Evolutionary conservation across 1,284 basidiomycete species (phyloP), one percentile per base, ranked within the genome.

Genomic region (Microbotryum scabiosae): DNA sequence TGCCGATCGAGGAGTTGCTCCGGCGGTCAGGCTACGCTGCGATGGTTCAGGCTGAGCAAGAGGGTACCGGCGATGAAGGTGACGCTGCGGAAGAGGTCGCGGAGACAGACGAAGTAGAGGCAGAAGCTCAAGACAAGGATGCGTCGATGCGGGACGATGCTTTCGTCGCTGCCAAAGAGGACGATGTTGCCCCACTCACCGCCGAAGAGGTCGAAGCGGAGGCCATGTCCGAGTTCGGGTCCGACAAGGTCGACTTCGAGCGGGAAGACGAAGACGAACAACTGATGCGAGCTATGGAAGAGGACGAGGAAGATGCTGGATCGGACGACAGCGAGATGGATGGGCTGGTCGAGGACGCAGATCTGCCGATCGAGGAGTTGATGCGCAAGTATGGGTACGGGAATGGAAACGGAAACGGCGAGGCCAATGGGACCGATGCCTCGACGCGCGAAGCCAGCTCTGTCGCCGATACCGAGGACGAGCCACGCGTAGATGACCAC

Each of bases 321-420:
- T 72, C 71, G 32, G 73, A 73, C 48, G 77, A 78, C 56, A 76
- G 76, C 47, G 79, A 80, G 67, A 76, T 81, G 64, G 79, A 77
- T 47, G 80, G 78, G 0, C 72, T 81, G 0, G 69, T 75, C 20
- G 76, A 76, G 4, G 80, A 81, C 67, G 79, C 79, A 23, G 75
- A 81, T 60, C 50, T 82, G 54, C 78, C 80, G 1, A 78, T 82
- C 56, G 80, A 81, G 62, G 80, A 80, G 68, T 72, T 82, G 1
- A 72, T 81, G 62, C 74, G 73, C 57, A 76, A 78, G 62, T 82
- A 82, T 62, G 78, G 78, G 0, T 78, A 79, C 63, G 68, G 72
- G 44, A 8, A 43, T 14, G 14, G 54, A 18, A 41, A 41, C 16
- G 36, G 36, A 12, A 12, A 25, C 5, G 52, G 45, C 26, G 64